Percentiles rank a stretch among this genome's conserved stretches.
Conservation (phyloP, 208 protist genomes). For the Strigomonas galati region DNA sequence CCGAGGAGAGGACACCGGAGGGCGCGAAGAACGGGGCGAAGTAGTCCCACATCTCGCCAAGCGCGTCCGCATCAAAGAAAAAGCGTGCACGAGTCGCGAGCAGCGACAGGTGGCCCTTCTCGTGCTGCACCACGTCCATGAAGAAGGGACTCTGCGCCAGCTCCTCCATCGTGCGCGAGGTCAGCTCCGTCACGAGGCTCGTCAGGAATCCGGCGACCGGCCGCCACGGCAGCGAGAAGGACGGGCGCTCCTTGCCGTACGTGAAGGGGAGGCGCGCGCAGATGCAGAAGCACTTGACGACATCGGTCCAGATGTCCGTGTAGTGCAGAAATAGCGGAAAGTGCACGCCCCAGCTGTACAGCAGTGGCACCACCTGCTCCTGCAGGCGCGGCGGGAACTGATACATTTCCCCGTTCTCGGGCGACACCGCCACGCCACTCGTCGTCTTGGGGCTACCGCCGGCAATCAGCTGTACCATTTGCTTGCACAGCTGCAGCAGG, state of each 20-base stretch:
- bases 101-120: not conserved
- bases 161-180: not conserved
- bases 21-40: conserved; percentile 34
- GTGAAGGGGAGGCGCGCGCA: not conserved
- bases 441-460: not conserved
- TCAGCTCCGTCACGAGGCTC: not conserved
- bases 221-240: conserved; percentile 58
- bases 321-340: conserved; percentile 41
- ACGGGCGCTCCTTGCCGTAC: not conserved
- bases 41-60: conserved; percentile 46
- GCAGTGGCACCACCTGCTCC: conserved; percentile 37
- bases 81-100: conserved; percentile 11
- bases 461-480: not conserved
- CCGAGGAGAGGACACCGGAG: conserved; percentile 13
- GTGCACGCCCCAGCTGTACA: conserved; percentile 67
- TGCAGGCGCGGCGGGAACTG: conserved; percentile 39
- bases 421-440: not conserved
- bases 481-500: not conserved
- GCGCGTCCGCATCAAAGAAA: conserved; percentile 41
- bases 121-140: conserved; percentile 2
- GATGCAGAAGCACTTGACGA: conserved; percentile 36
- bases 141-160: conserved; percentile 11
- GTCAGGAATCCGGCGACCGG: conserved; percentile 47
- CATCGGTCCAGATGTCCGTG: conserved; percentile 28
- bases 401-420: conserved; percentile 10